Evolutionary conservation across 1,139 yeast species (phyloP).

Genomic region (Suhomyces maxii): DNA sequence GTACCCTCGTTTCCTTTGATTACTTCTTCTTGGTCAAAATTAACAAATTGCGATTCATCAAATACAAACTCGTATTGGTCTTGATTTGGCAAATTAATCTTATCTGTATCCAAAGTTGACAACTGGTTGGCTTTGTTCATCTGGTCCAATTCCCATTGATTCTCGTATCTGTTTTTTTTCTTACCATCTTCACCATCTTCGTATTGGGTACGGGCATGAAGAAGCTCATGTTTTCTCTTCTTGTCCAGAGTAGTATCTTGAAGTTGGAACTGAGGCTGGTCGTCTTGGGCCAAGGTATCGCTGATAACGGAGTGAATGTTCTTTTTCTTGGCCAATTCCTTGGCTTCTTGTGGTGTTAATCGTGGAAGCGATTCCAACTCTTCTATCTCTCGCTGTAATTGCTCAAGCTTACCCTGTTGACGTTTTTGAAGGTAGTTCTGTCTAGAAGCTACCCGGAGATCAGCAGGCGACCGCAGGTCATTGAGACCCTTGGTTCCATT

Average conservation of each 20-base stretch:
- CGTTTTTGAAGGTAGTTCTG: conserved; percentile 35
- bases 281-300: conserved; percentile 14
- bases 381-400: conserved; percentile 19
- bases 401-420: conserved; percentile 22
- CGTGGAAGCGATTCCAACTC: conserved; percentile 51
- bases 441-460: conserved; percentile 16
- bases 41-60: conserved; percentile 73
- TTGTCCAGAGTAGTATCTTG: conserved; percentile 32
- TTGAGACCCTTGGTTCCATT: neutral
- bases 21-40: conserved; percentile 51
- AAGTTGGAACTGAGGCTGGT: conserved; percentile 2
- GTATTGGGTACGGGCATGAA: conserved; percentile 35
- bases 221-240: conserved; percentile 44
- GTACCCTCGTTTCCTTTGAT: conserved; percentile 26
- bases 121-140: conserved; percentile 45
- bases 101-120: conserved; percentile 36
- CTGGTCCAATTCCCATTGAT: conserved; percentile 69
- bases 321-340: conserved; percentile 52
- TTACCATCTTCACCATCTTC: conserved; percentile 18
- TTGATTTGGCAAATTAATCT: conserved; percentile 46
- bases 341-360: conserved; percentile 48
- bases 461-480: neutral
- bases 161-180: conserved; percentile 32
- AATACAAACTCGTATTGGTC: conserved; percentile 76
- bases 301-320: conserved; percentile 36